Base-by-base conservation (phyloP, 805 yeast species). In the Cyberlindnera amylophila region DNA sequence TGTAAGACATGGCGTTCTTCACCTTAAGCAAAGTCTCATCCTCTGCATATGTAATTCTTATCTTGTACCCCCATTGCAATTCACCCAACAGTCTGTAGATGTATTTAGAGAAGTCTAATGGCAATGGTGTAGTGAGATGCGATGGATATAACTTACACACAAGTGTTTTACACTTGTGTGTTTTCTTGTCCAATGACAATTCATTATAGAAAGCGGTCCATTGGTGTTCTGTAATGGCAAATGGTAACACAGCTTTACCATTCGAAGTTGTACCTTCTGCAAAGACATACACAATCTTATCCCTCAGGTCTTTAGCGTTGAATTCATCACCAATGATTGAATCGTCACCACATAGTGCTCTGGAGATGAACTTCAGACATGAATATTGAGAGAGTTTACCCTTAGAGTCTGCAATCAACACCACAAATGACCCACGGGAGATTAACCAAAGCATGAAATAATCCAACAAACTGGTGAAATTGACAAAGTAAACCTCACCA, bases 181-280 rank as follows among this genome's bases (percentile, higher is more conserved):
- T 27, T 13, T 32, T 46, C n/a, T 21, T 33, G 10, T 27, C 29
- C 3, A 14, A 23, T 2, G 30, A 24, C 9, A 48, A 16, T 6
- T 39, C 17, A 3, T 38, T 23, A 23, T 47, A 37, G 27, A 64
- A 51, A 2, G 40, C 38, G 12, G 49, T 43, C 39, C 65, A 51
- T 6, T 46, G 26, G 0, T 17, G 12, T n/a, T 57, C 59, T 6
- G 46, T 47, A 11, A 65, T 33, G 4, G 67, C 65, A 42, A 85
- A 74, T 3, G 87, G 79, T 47, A 90, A 69, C 1, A 90, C 57
- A 0, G 89, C 80, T 47, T 81, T 80, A 38, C 95, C 93, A 58
- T 90, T 91, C 0, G 96, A 79, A 0, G 96, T 72, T 0, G 96
- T 86, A 0, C 96, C 96, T 56, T 89, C 97, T 3, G 82, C 70